Base-by-base conservation (phyloP, 2,329 filamentous ascomycete genomes). In the Alternaria sp. region DNA sequence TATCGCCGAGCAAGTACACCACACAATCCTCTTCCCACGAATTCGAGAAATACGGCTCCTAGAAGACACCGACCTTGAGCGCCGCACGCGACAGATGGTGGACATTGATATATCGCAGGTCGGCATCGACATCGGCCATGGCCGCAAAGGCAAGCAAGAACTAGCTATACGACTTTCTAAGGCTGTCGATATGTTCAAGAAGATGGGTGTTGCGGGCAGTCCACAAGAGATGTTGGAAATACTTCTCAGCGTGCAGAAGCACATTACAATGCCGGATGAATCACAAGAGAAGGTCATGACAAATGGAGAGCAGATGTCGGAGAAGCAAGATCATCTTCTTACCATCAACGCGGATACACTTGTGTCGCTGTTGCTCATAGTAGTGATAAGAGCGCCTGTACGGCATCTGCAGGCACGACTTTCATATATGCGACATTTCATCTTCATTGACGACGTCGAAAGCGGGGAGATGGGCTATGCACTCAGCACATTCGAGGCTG, bases 381-480 rank as follows among this genome's bases (percentile, higher is more conserved):
- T 99, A 16, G 92, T 99, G 11, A 98, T 99, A 62, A 87, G 94
- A 64, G 92, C 94, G 11, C 92, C 95, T 62, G 89, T 97, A 27
- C 89, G 92, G 60, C 90, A 97, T 78, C 83, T 99, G 9, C 92
- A 97, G 71, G 93, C 95, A 3, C 87, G 94, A 20, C 82, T 99
- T 48, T 85, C 91, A n/a, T 99, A 98, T 76, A 97, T 98, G 85
- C 91, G 94, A 44, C 93, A 97, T 73, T 99, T 97, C 74, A 95
- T 97, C 68, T 99, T 97, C 79, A 94, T 97, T 52, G 95, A 98
- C 70, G 95, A 99, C 79, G 93, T 99, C 9, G 95, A 99, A 68
- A 96, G 89, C 63, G 95, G 95, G 50, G 95, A 99, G 80, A 90
- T 96, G 84, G 95, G 95, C 9, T 99, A 99, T 78, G 94, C 94